Conservation (phyloP, 257 asterid species). For the Petrea volubilis region DNA sequence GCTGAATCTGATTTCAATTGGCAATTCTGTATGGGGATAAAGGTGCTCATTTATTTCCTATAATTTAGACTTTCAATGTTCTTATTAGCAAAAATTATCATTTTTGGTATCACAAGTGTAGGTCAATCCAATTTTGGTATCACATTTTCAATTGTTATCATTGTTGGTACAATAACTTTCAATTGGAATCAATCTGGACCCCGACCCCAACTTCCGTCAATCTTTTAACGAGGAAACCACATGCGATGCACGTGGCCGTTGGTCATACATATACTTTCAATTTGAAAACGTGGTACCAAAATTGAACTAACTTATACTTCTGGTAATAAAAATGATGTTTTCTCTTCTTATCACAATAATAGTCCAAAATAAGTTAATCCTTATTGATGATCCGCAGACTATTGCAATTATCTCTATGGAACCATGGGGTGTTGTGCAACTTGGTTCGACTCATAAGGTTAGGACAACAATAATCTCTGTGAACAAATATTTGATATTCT, state of each 20-base stretch:
- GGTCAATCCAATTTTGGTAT: no score
- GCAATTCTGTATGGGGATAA: slow-evolving; percentile 71
- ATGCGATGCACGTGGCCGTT: no score
- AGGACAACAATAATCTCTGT: slow-evolving; percentile 12
- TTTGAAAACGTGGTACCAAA: no score
- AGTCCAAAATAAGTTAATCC: slow-evolving; percentile 6
- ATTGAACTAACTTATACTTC: no score
- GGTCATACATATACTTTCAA: no score
- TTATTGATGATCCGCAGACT: slow-evolving; percentile 57
- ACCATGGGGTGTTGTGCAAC: slow-evolving; percentile 77
- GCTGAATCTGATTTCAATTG: slow-evolving; percentile 54
- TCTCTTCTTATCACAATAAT: neutral
- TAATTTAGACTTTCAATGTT: no score
- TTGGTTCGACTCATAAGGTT: slow-evolving; percentile 87
- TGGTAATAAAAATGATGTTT: no score
- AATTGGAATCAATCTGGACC: no score
- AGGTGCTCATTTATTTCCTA: slow-evolving; percentile 59
- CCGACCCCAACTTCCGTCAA: no score
- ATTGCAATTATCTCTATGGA: slow-evolving; percentile 73
- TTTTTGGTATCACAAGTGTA: neutral
- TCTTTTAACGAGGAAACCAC: no score
- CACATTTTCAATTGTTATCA: no score
- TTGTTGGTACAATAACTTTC: no score
- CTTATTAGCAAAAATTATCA: neutral
- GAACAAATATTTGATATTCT: neutral